These are phyloP conservation scores for Candida sanyaensis DNA, from an alignment of 1,139 yeast genomes.

Conservation along the genomic window DNA sequence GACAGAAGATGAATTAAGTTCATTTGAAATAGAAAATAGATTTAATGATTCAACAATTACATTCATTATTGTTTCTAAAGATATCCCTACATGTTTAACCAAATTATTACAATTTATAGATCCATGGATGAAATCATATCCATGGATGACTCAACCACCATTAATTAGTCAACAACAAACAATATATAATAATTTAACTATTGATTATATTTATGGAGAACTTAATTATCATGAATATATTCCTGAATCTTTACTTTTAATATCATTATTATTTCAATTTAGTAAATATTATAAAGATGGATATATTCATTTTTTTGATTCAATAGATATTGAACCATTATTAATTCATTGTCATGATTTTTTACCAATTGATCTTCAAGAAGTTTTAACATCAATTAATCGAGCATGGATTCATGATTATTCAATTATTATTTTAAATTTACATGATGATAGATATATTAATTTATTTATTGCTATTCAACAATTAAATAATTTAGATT, in stretches of 20 bases:
- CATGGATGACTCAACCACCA: conserved; percentile 15
- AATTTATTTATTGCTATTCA: conserved; percentile 30
- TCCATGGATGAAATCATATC: conserved; percentile 14
- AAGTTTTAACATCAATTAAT: conserved; percentile 39
- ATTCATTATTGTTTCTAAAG: conserved; percentile 11
- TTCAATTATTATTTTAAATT: conserved; percentile 29
- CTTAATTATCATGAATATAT: conserved; percentile 43
- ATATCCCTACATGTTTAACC: conserved; percentile 6
- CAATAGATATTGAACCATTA: conserved; percentile 54
- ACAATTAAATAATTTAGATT: conserved; percentile 24
- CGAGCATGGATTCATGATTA: conserved; percentile 47
- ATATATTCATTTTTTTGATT: conserved; percentile 52
- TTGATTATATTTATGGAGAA: conserved; percentile 42
- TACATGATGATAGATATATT: conserved; percentile 26
- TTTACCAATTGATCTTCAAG: conserved; percentile 44
- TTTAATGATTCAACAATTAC: conserved; percentile 11
- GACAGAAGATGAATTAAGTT: conserved; percentile 11
- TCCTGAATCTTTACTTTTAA: conserved; percentile 49
- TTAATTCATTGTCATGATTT: conserved; percentile 48
- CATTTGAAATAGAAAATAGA: conserved; percentile 10
- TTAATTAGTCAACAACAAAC: conserved; percentile 2
- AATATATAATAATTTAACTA: conserved; percentile 4
- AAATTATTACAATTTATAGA: conserved; percentile 9
- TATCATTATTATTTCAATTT: conserved; percentile 39
- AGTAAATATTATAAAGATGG: conserved; percentile 28